A percentile compares a stretch with the other conserved stretches of the same genome.
Conservation (phyloP, 257 asterid genomes). For the Solanum pimpinellifolium region DNA sequence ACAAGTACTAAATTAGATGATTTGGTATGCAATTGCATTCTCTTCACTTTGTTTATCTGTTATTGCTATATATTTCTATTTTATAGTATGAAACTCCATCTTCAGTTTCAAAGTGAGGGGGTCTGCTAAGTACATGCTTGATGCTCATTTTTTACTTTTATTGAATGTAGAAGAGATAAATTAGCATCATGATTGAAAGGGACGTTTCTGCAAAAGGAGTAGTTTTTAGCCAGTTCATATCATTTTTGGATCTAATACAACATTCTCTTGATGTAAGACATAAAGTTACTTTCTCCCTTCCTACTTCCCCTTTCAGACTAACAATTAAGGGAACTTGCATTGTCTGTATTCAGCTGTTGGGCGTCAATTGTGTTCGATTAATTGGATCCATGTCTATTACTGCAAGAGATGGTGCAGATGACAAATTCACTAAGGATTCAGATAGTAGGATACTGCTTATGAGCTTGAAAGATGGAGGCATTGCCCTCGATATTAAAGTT, state of each 20-base stretch:
- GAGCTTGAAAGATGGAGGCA: not conserved
- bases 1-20: constrained; percentile 89
- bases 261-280: not conserved
- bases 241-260: too few species aligned
- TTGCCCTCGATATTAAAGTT: not conserved
- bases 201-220: not conserved
- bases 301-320: not conserved
- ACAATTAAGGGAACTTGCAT: not conserved
- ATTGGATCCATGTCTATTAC: not conserved
- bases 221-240: not conserved
- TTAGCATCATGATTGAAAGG: not conserved
- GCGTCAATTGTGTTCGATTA: not conserved
- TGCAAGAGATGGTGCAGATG: not conserved
- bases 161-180: too few species aligned
- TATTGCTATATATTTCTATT: not conserved
- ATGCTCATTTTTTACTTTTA: not conserved
- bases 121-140: not conserved
- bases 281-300: not conserved
- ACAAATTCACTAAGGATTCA: not conserved
- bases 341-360: not conserved
- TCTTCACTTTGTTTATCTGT: not conserved
- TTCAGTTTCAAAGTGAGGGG: not conserved
- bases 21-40: constrained; percentile 40
- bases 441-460: not conserved
- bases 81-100: not conserved